These are phyloP conservation scores for Solanum etuberosum DNA, from an alignment of 257 asterid species.

Conservation along the genomic window DNA sequence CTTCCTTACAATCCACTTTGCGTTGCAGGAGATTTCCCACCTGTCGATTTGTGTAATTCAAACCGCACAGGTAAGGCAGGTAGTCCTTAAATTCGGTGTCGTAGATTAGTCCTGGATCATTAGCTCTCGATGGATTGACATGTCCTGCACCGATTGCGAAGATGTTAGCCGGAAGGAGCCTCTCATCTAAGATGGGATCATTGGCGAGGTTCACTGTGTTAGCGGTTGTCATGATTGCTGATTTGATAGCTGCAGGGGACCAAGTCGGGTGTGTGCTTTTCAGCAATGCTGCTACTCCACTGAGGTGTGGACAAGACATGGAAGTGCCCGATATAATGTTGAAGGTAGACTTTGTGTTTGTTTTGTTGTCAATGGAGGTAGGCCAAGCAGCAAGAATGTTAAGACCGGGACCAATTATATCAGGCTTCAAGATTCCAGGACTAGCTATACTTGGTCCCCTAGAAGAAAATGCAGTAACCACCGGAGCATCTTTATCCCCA, in stretches of 20 bases:
- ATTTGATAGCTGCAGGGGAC: conserved; percentile 34
- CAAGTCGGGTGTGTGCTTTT: background rate
- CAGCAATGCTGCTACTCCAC: background rate
- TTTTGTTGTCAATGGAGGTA: background rate
- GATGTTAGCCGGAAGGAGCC: conserved; percentile 10
- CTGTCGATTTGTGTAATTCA: conserved; percentile 24
- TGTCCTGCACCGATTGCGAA: conserved; percentile 41
- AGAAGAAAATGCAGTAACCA: background rate
- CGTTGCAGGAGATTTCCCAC: conserved; percentile 4
- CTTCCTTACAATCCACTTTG: conserved; percentile 13
- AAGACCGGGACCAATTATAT: background rate
- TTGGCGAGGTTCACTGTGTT: conserved; percentile 9
- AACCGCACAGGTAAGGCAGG: conserved; percentile 35
- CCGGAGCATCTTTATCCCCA: background rate
- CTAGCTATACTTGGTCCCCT: background rate
- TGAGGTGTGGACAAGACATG: background rate
- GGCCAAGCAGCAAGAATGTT: background rate
- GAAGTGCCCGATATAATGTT: background rate
- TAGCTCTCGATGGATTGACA: conserved; percentile 28
- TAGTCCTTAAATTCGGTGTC: conserved; percentile 35
- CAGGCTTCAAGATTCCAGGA: background rate
- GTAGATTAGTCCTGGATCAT: conserved; percentile 39
- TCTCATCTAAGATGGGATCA: conserved; percentile 22
- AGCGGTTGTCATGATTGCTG: conserved; percentile 55
- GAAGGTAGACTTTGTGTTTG: background rate